These are phyloP conservation scores for Irpex rosettiformis DNA, from an alignment of 1,284 basidiomycete species.

Conservation along the genomic window DNA sequence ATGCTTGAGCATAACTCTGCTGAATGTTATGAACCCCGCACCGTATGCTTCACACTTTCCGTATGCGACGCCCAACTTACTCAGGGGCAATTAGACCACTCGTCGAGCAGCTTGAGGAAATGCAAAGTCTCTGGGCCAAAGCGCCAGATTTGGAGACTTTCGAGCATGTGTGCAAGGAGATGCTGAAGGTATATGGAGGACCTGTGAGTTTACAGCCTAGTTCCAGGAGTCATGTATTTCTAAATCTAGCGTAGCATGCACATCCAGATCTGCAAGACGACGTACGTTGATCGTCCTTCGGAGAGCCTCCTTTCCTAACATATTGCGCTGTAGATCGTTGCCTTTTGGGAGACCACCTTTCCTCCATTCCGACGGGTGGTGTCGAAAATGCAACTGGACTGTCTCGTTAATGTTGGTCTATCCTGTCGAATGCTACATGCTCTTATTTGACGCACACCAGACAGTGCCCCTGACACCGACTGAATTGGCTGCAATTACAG, in stretches of 20 bases:
- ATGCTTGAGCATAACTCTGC: conserved; percentile 62
- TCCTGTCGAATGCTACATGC: conserved; percentile 3
- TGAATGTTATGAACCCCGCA: conserved; percentile 62
- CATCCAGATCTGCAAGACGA: conserved; percentile 56
- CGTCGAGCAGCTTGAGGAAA: conserved; percentile 58
- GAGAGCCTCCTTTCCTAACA: background rate
- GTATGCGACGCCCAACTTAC: conserved; percentile 6
- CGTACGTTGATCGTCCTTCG: conserved; percentile 29
- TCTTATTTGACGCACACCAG: conserved; percentile 29
- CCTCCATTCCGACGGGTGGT: conserved; percentile 52
- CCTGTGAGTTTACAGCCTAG: conserved; percentile 31
- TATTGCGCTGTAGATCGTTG: conserved; percentile 44
- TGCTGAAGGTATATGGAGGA: conserved; percentile 51
- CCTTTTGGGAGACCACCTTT: conserved; percentile 55
- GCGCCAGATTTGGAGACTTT: conserved; percentile 64
- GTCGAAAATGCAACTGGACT: conserved; percentile 48
- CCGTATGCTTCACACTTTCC: conserved; percentile 46
- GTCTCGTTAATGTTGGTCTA: conserved; percentile 54
- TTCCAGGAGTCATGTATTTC: background rate
- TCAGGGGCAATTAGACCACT: conserved; percentile 40
- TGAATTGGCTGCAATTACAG: conserved; percentile 47
- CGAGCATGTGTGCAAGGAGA: conserved; percentile 61
- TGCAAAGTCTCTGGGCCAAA: conserved; percentile 59
- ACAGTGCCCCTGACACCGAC: conserved; percentile 47
- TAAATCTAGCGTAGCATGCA: conserved; percentile 20